A percentile compares a stretch with the other conserved stretches of the same genome.
Conservation (phyloP, 306 rosid genomes). For the Medicago lupulina region DNA sequence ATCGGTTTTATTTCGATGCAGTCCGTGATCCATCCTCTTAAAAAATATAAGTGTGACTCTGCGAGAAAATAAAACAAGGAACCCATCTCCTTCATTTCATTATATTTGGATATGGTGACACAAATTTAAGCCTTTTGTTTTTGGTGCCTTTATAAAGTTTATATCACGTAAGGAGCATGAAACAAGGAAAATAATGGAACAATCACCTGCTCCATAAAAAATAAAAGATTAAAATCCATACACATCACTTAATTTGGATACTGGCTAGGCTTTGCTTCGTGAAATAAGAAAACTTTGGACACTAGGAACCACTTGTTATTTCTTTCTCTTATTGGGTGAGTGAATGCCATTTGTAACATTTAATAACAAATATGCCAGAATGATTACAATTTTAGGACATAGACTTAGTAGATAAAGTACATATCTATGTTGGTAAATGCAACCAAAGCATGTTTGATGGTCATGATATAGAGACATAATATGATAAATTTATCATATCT, state of each 20-base stretch:
- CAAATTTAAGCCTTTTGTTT: constrained; percentile 12
- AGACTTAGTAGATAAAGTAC: too few species aligned
- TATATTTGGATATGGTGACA: constrained; percentile 22
- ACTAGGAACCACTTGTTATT: neutral
- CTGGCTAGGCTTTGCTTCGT: neutral
- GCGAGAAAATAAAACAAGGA: neutral
- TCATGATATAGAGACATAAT: too few species aligned
- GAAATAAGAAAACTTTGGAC: constrained; percentile 5
- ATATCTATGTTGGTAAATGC: too few species aligned
- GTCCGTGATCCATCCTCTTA: neutral
- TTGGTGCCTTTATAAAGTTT: constrained; percentile 2
- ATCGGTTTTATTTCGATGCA: neutral
- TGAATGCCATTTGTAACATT: constrained; percentile 42
- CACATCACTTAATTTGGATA: neutral
- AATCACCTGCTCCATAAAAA: neutral
- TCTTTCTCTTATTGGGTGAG: constrained; percentile 3
- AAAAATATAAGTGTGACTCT: neutral
- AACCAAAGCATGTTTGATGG: too few species aligned
- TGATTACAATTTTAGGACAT: neutral
- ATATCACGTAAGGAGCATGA: neutral
- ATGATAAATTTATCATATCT: too few species aligned
- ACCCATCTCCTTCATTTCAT: neutral
- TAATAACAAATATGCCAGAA: neutral
- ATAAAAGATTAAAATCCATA: too few species aligned
- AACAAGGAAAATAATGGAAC: constrained; percentile 1